These are phyloP conservation scores for Orbilia quercus DNA, from an alignment of 2,329 filamentous ascomycete genomes.

Conservation along the genomic window DNA sequence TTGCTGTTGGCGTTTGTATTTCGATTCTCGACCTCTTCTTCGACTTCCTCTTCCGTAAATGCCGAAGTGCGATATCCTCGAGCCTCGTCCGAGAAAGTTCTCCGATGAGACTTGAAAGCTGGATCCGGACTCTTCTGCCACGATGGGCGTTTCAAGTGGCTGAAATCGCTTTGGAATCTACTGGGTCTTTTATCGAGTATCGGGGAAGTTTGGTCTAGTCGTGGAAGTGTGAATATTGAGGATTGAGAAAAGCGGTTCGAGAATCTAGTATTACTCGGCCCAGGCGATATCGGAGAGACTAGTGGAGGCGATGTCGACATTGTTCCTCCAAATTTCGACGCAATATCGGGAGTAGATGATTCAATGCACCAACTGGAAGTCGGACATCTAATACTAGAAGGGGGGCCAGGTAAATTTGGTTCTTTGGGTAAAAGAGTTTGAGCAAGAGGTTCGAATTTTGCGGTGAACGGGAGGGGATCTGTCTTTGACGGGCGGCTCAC, in stretches of 20 bases:
- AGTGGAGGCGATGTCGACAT: conserved; percentile 31
- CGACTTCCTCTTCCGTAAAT: conserved; percentile 35
- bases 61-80: conserved; percentile 34
- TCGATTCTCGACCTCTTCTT: conserved; percentile 17
- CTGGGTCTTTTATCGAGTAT: conserved; percentile 31
- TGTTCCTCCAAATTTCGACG: conserved; percentile 1
- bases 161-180: conserved; percentile 47
- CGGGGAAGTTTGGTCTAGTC: conserved; percentile 20
- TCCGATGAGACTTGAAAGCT: conserved; percentile 36
- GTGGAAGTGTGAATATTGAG: conserved; percentile 22
- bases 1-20: not conserved
- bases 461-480: conserved; percentile 44
- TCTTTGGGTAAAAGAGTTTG: conserved; percentile 36
- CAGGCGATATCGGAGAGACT: conserved; percentile 27
- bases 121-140: conserved; percentile 44
- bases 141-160: conserved; percentile 10
- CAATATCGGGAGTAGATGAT: not conserved
- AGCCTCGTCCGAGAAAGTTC: conserved; percentile 38
- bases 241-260: conserved; percentile 8
- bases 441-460: conserved; percentile 42
- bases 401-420: conserved; percentile 37
- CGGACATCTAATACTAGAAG: conserved; percentile 3
- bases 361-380: not conserved
- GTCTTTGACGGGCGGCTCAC: conserved; percentile 18
- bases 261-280: not conserved